Evolutionary conservation across 2,329 filamentous ascomycete species (phyloP).

Genomic region (Beauveria medogensis): DNA sequence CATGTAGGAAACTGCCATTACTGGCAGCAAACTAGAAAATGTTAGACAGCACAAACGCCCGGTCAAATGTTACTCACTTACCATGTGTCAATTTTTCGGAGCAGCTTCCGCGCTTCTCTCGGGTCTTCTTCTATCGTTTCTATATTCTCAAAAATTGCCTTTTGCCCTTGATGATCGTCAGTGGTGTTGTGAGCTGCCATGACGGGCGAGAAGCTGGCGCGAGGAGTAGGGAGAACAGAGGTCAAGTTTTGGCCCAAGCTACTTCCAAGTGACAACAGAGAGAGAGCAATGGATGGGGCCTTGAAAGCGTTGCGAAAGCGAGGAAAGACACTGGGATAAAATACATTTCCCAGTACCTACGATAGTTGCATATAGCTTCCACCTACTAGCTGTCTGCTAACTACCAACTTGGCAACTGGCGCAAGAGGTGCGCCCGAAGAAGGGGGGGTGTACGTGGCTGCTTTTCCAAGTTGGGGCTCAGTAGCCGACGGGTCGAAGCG

Average conservation of each 20-base stretch:
- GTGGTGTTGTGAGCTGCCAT: neutral
- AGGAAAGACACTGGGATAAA: too few species aligned
- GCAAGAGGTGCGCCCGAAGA: neutral
- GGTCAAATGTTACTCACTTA: neutral
- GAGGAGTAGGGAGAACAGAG: neutral
- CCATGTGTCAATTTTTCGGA: neutral
- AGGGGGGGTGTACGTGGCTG: neutral
- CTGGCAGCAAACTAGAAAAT: conserved; percentile 38
- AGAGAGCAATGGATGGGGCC: neutral
- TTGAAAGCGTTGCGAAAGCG: too few species aligned
- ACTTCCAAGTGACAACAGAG: too few species aligned
- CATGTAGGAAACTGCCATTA: conserved; percentile 46
- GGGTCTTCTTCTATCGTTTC: neutral
- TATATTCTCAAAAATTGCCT: neutral
- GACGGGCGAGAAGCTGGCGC: neutral
- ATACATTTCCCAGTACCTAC: too few species aligned
- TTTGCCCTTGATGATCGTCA: neutral
- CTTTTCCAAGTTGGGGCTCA: neutral
- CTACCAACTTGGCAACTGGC: neutral
- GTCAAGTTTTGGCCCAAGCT: neutral
- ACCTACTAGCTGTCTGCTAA: neutral
- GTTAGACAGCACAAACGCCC: neutral
- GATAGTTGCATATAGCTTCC: too few species aligned
- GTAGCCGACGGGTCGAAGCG: neutral
- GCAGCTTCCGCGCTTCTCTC: neutral